Evolutionary conservation across 139 green algal genomes (phyloP), one percentile per base, ranked within the genome.

Genomic region (Tetradesmus lagerheimii): DNA sequence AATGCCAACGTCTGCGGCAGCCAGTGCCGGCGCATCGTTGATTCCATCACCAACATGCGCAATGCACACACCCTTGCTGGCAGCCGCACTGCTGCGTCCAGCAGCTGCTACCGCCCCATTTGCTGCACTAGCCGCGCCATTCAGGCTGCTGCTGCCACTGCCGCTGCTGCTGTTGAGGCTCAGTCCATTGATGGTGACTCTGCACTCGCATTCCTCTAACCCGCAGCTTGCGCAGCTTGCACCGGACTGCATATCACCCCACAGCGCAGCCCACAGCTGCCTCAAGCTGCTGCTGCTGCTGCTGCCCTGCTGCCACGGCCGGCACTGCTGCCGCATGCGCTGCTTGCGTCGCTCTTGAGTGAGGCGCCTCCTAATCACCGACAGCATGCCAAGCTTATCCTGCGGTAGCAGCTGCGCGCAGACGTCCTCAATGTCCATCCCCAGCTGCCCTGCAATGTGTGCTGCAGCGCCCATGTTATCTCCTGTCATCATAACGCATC

Each of bases 31-130:
- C 0, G 93, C 90, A 66, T 97, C 95, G 90, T 97, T 97, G 79
- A 97, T 90, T 43, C 95, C 95, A 85, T 97, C 95, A 1, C 95
- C 95, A n/a, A 96, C 93, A 57, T 95, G 93, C 27, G 80, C 91
- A 25, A 95, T 43, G n/a, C 35, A 35, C 57, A 50, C 64, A 29
- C 62, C 37, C n/a, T 34, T 20, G 53, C 25, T 31, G 53, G 57
- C 20, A 66, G 2, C 11, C 1, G 14, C 9, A 29, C 81, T 75
- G 81, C 47, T 45, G 47, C 29, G 11, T 4, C 29, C 15, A 11
- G 6, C 35, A 15, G 31, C 20, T 39, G 77, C 77, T 9, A 16
- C 38, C 8, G 38, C 77, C 37, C 37, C 23, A 8, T 31, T 50
- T 45, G 29, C 27, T 41, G 80, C 9, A 25, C 5, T n/a, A 75